Conservation (phyloP, 192 early-diverging fungal species). For the Coemansia sp. region DNA sequence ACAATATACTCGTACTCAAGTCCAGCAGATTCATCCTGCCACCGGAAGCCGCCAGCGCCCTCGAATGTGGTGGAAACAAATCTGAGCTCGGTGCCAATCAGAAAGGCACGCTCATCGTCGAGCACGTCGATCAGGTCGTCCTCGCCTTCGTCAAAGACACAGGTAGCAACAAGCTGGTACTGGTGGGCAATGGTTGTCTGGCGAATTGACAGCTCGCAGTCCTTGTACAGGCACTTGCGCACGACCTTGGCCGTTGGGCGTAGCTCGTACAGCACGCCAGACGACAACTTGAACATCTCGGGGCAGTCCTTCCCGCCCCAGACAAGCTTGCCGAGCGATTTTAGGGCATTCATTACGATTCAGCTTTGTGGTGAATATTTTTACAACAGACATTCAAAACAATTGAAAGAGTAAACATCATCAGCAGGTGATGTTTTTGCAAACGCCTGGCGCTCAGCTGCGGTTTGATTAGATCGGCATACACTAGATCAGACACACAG, state of each 20-base stretch:
- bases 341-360: constrained; percentile 63
- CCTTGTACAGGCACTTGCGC: constrained; percentile 62
- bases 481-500: background rate
- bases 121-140: constrained; percentile 56
- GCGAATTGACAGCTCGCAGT: constrained; percentile 66
- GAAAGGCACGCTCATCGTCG: constrained; percentile 70
- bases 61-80: constrained; percentile 29
- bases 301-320: constrained; percentile 60
- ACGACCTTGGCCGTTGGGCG: constrained; percentile 46
- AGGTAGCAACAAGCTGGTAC: constrained; percentile 75
- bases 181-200: constrained; percentile 63
- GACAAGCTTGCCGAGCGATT: constrained; percentile 65
- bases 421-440: background rate
- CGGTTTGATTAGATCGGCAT: background rate
- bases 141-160: constrained; percentile 77
- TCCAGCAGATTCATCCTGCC: constrained; percentile 13
- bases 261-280: constrained; percentile 66
- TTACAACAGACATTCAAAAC: background rate
- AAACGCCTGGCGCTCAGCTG: background rate
- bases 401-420: too few relatives aligned
- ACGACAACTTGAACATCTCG: constrained; percentile 60
- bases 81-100: constrained; percentile 59
- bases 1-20: constrained; percentile 36
- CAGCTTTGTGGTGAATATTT: background rate
- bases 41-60: constrained; percentile 37